phyloP scores from a whole-genome alignment of 2,329 filamentous ascomycete genomes.

The Bipolaris sorokiniana region DNA sequence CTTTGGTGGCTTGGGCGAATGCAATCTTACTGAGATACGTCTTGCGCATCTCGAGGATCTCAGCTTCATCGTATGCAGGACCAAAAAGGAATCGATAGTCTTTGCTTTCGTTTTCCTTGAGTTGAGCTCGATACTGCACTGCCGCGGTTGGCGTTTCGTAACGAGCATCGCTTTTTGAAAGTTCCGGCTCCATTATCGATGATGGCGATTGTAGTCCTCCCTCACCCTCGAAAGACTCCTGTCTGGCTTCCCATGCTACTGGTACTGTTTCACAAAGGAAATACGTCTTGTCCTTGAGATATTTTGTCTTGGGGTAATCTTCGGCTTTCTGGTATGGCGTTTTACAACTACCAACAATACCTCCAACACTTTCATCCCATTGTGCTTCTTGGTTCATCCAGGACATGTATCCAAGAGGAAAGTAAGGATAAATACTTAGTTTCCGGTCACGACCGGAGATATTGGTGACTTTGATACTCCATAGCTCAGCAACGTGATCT shows the following conservation, averaged over 20 bases:
- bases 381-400: slow-evolving; percentile 67
- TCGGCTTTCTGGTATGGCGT: slow-evolving; percentile 64
- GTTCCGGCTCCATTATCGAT: slow-evolving; percentile 48
- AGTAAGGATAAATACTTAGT: slow-evolving; percentile 63
- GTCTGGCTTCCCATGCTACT: slow-evolving; percentile 60
- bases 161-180: slow-evolving; percentile 58
- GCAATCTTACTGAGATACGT: slow-evolving; percentile 59
- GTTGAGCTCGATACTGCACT: slow-evolving; percentile 58
- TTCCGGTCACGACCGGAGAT: slow-evolving; percentile 54
- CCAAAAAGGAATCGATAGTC: slow-evolving; percentile 64
- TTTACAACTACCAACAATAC: slow-evolving; percentile 60
- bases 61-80: slow-evolving; percentile 60
- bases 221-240: slow-evolving; percentile 62
- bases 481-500: slow-evolving; percentile 62
- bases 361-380: slow-evolving; percentile 57
- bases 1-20: slow-evolving; percentile 54
- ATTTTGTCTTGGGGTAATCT: slow-evolving; percentile 65
- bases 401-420: slow-evolving; percentile 66
- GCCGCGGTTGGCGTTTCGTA: slow-evolving; percentile 63
- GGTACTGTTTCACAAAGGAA: slow-evolving; percentile 61
- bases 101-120: slow-evolving; percentile 51
- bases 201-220: slow-evolving; percentile 61
- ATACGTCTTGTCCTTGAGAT: slow-evolving; percentile 64
- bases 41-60: slow-evolving; percentile 55
- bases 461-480: slow-evolving; percentile 62